Evolutionary conservation across 2,329 filamentous ascomycete genomes (phyloP), one percentile per base, ranked within the genome.

Genomic region (Phialophora macrospora): DNA sequence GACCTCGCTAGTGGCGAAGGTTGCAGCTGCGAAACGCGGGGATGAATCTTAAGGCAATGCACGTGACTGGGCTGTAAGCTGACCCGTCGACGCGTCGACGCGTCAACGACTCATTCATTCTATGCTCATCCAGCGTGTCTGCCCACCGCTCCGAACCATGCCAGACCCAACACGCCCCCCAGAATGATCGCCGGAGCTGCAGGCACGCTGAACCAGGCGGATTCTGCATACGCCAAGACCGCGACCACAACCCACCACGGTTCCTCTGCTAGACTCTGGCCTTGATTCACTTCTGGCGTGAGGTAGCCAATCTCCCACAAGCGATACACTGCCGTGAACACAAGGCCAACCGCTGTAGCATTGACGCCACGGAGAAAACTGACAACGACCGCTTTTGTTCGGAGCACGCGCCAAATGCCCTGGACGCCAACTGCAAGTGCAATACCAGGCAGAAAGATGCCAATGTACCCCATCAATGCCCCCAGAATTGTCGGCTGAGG

Each of bases 191-290:
- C 79, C 32, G 78, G 59, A 0, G 81, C 76, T 1, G 82, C 77
- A 24, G 73, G 76, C 1, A 84, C 66, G 2, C 75, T 74, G 68
- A 84, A 84, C 79, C 81, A 85, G n/a, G 77, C 75, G 49, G 78
- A 80, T 9, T 77, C 79, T 2, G 82, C 78, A 73, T 81, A 85
- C 24, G 77, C 78, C 5, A 79, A 67, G 75, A 84, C 83, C 1
- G 86, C 82, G 1, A 88, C 81, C 3, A 87, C 85, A 20, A 88
- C 81, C 84, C 86, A 88, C 85, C 86, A 88, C 0, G 87, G 85
- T 66, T 88, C 86, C 44, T 81, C 78, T 0, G 77, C 85, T 52
- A 89, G 72, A 69, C 83, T 86, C 55, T 78, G 81, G 0, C 87
- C 87, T 1, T 73, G 72, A 63, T 79, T 77, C 20, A 79, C 81